Conservation (phyloP, 345 rosid genomes). For the Populus euphratica region DNA sequence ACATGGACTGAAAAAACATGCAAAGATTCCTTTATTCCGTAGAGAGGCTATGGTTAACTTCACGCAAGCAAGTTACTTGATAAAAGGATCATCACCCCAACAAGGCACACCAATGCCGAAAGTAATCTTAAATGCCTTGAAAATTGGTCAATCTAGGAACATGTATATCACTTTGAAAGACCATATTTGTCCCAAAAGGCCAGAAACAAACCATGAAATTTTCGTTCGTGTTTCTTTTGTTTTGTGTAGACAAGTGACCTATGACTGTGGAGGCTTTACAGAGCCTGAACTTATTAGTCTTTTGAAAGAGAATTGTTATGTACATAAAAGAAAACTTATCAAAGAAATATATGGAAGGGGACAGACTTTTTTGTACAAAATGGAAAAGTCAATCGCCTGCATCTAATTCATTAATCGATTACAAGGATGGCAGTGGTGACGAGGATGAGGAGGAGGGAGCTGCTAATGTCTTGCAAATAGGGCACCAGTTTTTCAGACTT, state of each 20-base stretch:
- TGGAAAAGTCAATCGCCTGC: conserved; percentile 12
- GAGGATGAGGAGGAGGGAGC: conserved; percentile 33
- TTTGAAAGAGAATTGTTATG: conserved; percentile 25
- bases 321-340: conserved; percentile 17
- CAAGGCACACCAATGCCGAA: neutral
- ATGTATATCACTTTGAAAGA: neutral
- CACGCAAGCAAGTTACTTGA: neutral
- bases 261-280: conserved; percentile 9
- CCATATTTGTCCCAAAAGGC: neutral
- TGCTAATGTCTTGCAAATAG: conserved; percentile 75
- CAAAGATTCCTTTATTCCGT: neutral
- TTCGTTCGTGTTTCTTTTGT: conserved; percentile 10
- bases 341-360: neutral
- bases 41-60: neutral
- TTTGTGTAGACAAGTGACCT: neutral
- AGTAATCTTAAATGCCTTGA: neutral
- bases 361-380: conserved; percentile 34
- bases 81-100: neutral
- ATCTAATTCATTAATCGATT: conserved; percentile 14
- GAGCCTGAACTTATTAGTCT: conserved; percentile 32
- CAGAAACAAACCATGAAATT: conserved; percentile 8
- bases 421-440: conserved; percentile 6
- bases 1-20: neutral
- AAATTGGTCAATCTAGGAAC: neutral
- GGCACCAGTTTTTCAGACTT: conserved; percentile 91